Evolutionary conservation across 116 monocot genomes (phyloP), one percentile per base, ranked within the genome.

Genomic region (Thalassia testudinum): DNA sequence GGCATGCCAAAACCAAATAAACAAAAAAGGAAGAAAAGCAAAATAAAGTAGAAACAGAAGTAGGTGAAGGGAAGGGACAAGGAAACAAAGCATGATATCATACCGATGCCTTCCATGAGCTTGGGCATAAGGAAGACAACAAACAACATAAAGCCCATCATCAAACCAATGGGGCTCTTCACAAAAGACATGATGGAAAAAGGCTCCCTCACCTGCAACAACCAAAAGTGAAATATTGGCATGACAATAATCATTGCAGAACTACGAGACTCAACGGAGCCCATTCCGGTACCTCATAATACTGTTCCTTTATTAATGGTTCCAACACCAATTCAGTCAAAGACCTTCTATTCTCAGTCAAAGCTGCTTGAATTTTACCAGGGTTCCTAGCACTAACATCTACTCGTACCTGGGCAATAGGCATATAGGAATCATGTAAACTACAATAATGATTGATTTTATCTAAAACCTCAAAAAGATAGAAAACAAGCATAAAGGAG

Each of bases 311-410:
- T 66, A 65, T 78, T 61, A 95, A 60, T 65, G 93, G 88, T 53
- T 87, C 84, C 59, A 95, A 69, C 44, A 95, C 71, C 52, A 95
- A 63, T 60, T 95, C 93, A 60, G 64, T 60, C 26, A 95, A 65
- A 68, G 45, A 27, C 29, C 71, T 87, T 47, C 76, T 78, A 53
- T 67, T 87, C 52, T 95, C 93, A 19, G 88, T 95, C 53, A 95
- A 59, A 43, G 84, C 93, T 60, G 88, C 93, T 59, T 95, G 93
- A 43, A 95, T 67, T 52, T 95, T 81, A 60, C 95, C 88, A 56
- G 88, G 81, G 63, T 81, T 80, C 69, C 88, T 87, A 47, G 85
- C 88, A 81, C 95, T 95, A 47, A 95, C 74, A 72, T 88, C 95
- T 54, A 88, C 76, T 50, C 95, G 88, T 45, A 88, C 88, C 95